A percentile compares a stretch with the other conserved stretches of the same genome.
Evolutionary conservation across 106 monocot genomes (phyloP).

Genomic region (Dendrobium nobile): DNA sequence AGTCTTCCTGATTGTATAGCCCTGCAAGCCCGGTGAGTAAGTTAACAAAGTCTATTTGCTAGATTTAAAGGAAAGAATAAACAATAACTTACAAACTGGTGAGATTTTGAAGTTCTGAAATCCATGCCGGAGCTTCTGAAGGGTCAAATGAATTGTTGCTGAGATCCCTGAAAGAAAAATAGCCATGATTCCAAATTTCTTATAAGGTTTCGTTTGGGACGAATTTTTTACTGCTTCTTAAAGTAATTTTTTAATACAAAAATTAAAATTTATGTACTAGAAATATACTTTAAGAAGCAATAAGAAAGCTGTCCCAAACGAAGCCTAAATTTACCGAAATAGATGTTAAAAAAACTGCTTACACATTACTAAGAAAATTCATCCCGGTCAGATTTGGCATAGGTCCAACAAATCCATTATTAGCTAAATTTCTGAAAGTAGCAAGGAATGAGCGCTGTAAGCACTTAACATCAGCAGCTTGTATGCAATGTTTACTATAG

Average conservation of each 20-base stretch:
- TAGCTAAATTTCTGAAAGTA: conserved; percentile 17
- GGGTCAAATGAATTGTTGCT: conserved; percentile 31
- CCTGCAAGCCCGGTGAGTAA: conserved; percentile 3
- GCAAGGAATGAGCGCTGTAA: neutral
- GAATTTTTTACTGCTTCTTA: too few species aligned
- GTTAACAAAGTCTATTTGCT: neutral
- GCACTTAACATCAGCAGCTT: neutral
- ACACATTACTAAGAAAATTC: conserved; percentile 29
- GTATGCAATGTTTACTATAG: neutral
- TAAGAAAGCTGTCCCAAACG: too few species aligned
- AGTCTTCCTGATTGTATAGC: conserved; percentile 18
- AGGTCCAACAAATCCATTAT: conserved; percentile 12
- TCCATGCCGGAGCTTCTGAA: conserved; percentile 48
- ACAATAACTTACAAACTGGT: conserved; percentile 37
- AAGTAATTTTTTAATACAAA: too few species aligned
- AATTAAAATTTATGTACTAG: too few species aligned
- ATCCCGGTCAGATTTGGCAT: conserved; percentile 35
- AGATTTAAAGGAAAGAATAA: neutral
- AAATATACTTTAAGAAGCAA: too few species aligned
- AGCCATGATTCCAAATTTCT: conserved; percentile 1
- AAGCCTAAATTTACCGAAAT: neutral
- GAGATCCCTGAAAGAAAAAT: conserved; percentile 19
- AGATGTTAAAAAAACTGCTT: conserved; percentile 4
- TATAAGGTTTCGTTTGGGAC: too few species aligned
- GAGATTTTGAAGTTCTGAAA: conserved; percentile 25